Conservation (phyloP, 352 stramenopile genomes). For the Phytopythium cucurbitacearum region DNA sequence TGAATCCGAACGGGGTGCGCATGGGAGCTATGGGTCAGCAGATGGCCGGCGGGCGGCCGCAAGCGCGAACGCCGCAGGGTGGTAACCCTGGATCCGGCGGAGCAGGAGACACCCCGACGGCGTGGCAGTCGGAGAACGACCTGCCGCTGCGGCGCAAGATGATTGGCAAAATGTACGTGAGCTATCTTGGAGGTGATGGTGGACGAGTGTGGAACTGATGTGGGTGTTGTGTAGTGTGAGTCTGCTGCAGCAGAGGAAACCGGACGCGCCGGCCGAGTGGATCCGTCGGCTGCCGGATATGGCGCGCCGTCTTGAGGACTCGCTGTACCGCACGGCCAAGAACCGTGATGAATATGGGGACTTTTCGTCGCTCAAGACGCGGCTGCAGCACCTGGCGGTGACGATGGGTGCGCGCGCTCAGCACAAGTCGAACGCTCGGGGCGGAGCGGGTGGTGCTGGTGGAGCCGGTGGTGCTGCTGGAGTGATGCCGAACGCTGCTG, state of each 20-base stretch:
- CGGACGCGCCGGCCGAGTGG: constrained; percentile 96
- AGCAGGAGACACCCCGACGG: constrained; percentile 44
- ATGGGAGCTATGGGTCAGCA: constrained; percentile 47
- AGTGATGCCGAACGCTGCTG: constrained; percentile 8
- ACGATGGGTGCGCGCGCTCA: constrained; percentile 83
- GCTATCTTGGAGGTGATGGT: background rate
- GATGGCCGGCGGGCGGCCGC: constrained; percentile 41
- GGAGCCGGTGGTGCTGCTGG: constrained; percentile 15
- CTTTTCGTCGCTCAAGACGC: constrained; percentile 93
- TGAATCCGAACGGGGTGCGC: constrained; percentile 21
- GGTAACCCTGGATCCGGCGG: constrained; percentile 25
- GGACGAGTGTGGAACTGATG: constrained; percentile 6
- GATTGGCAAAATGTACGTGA: constrained; percentile 88
- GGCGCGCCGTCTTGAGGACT: constrained; percentile 97
- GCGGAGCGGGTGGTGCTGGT: constrained; percentile 25
- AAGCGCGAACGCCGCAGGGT: constrained; percentile 35
- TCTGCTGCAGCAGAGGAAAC: constrained; percentile 95
- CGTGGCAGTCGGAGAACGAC: constrained; percentile 87
- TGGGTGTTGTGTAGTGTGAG: constrained; percentile 66
- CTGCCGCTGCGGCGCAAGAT: constrained; percentile 83
- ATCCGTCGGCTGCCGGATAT: constrained; percentile 97
- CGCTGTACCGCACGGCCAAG: constrained; percentile 92
- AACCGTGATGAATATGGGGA: constrained; percentile 96
- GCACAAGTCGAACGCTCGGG: constrained; percentile 66
- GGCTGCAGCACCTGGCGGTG: constrained; percentile 95